A percentile compares a stretch with the other conserved stretches of the same genome.
Evolutionary conservation across 2,329 filamentous ascomycete genomes (phyloP).

Genomic region (Aschersonia sp.): DNA sequence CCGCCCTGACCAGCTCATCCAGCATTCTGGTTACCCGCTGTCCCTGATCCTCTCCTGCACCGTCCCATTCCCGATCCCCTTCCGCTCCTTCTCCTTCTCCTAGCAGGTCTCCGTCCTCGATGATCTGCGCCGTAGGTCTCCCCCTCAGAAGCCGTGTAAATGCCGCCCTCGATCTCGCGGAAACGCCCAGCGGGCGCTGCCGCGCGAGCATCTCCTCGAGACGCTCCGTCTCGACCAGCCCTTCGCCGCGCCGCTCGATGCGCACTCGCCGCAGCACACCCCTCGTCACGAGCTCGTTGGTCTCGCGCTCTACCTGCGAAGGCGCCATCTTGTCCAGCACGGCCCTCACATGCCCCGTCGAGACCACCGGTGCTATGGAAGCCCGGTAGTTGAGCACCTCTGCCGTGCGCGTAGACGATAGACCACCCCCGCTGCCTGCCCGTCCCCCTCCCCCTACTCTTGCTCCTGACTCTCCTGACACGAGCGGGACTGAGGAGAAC

Average conservation of each 20-base stretch:
- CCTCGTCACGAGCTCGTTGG: slow-evolving; percentile 41
- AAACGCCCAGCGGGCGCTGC: slow-evolving; percentile 14
- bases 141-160: slow-evolving; percentile 36
- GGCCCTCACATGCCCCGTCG: slow-evolving; percentile 50
- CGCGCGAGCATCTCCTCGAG: slow-evolving; percentile 32
- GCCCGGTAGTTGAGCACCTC: slow-evolving; percentile 48
- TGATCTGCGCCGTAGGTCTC: slow-evolving; percentile 28
- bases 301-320: slow-evolving; percentile 51
- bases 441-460: no score
- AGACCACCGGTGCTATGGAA: slow-evolving; percentile 47
- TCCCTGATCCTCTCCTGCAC: slow-evolving; percentile 9
- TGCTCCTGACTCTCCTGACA: no score
- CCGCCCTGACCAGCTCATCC: slow-evolving; percentile 45
- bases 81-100: no score
- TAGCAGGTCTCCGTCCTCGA: no score
- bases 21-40: slow-evolving; percentile 30
- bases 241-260: slow-evolving; percentile 50
- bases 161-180: slow-evolving; percentile 27
- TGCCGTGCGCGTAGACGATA: slow-evolving; percentile 42
- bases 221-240: slow-evolving; percentile 42
- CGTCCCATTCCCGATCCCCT: no score
- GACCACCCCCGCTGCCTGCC: slow-evolving; percentile 33
- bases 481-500: slow-evolving; percentile 45
- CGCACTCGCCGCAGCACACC: slow-evolving; percentile 47
- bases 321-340: slow-evolving; percentile 37